These are phyloP conservation scores for Epichloe sp. DNA, from an alignment of 2,329 filamentous ascomycete genomes.

Conservation along the genomic window DNA sequence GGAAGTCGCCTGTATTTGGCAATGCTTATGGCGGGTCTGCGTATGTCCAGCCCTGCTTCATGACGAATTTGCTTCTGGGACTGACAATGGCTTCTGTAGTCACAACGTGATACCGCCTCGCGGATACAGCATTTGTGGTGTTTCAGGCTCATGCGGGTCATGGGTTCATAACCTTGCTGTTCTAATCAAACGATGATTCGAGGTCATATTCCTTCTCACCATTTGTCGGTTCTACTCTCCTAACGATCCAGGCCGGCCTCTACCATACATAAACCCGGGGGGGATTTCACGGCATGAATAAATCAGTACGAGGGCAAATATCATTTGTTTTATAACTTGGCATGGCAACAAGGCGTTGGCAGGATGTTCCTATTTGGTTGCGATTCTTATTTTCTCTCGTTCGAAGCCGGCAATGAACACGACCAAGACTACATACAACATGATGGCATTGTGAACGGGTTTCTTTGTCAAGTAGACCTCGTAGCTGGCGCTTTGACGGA, in stretches of 20 bases:
- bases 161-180: constrained; percentile 83
- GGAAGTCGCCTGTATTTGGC: constrained; percentile 75
- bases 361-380: neutral
- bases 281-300: neutral
- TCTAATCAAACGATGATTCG: constrained; percentile 38
- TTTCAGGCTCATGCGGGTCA: constrained; percentile 65
- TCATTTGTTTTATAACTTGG: neutral
- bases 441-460: neutral
- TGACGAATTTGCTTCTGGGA: neutral
- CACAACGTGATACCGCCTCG: constrained; percentile 79
- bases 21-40: constrained; percentile 66
- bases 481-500: too few relatives aligned
- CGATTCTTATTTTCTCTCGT: neutral
- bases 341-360: neutral
- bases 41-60: constrained; percentile 40
- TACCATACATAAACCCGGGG: neutral
- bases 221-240: neutral
- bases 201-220: neutral
- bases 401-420: neutral
- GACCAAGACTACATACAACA: neutral
- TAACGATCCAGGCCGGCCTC: neutral
- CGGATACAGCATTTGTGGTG: constrained; percentile 77
- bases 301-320: neutral
- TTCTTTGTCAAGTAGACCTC: neutral
- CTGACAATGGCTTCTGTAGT: constrained; percentile 31